Conservation (phyloP, 1,284 basidiomycete genomes). For the Naganishia liquefaciens region DNA sequence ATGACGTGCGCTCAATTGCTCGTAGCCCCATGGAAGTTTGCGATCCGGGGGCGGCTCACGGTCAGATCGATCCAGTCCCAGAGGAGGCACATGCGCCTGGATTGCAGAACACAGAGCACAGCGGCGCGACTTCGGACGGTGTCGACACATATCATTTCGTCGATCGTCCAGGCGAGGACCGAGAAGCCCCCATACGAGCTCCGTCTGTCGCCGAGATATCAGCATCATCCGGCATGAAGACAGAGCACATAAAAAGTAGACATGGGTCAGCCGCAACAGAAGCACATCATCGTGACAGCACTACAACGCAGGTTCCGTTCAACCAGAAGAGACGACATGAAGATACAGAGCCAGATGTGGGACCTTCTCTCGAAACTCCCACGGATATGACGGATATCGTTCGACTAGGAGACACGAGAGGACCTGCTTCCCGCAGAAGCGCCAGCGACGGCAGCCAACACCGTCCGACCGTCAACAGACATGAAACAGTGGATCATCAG, state of each 20-base stretch:
- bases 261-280: neutral
- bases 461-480: conserved; percentile 11
- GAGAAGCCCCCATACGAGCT: neutral
- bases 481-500: conserved; percentile 30
- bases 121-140: neutral
- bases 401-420: conserved; percentile 8
- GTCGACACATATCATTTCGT: conserved; percentile 21
- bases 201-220: neutral
- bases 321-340: conserved; percentile 1
- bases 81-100: conserved; percentile 23
- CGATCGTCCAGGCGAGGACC: conserved; percentile 22
- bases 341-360: conserved; percentile 26
- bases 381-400: conserved; percentile 28
- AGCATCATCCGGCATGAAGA: neutral
- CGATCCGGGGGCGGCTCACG: conserved; percentile 13
- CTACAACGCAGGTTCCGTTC: neutral
- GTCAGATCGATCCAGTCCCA: conserved; percentile 31
- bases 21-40: neutral
- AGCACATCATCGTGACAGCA: too few species aligned
- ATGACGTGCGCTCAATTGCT: neutral
- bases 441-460: conserved; percentile 1
- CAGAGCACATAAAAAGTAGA: neutral
- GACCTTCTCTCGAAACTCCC: conserved; percentile 15
- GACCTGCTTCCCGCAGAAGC: neutral
- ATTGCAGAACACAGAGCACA: conserved; percentile 24